Conservation (phyloP, 2,329 filamentous ascomycete species). For the Neonectria magnoliae region DNA sequence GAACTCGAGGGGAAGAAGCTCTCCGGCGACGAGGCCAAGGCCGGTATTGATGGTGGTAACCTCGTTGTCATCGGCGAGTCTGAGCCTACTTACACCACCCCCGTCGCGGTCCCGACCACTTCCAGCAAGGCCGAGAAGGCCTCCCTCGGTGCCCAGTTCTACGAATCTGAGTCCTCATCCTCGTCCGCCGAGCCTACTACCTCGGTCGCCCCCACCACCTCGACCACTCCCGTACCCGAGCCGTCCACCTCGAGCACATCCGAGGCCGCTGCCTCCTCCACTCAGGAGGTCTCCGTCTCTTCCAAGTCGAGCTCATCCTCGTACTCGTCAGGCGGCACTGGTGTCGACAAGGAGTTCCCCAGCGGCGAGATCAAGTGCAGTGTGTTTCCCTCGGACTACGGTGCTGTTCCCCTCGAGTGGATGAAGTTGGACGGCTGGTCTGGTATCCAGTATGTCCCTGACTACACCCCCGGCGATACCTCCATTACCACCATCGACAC, state of each 20-base stretch:
- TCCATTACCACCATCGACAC: constrained; percentile 73
- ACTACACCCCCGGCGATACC: constrained; percentile 57
- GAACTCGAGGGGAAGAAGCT: constrained; percentile 73
- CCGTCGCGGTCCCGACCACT: constrained; percentile 48
- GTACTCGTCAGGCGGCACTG: constrained; percentile 51
- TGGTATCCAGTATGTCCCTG: constrained; percentile 75
- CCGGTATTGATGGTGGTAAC: constrained; percentile 76
- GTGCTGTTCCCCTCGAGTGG: constrained; percentile 76
- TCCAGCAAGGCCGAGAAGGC: constrained; percentile 47
- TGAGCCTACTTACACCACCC: constrained; percentile 62
- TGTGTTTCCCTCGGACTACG: constrained; percentile 82
- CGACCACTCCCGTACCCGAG: constrained; percentile 13
- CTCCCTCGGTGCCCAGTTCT: constrained; percentile 59
- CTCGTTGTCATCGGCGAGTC: constrained; percentile 73
- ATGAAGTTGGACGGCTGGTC: constrained; percentile 79
- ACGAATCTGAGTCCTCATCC: constrained; percentile 56
- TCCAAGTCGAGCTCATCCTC: constrained; percentile 35
- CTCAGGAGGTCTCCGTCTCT: constrained; percentile 36
- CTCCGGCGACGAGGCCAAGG: constrained; percentile 70
- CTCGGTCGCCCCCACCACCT: constrained; percentile 18
- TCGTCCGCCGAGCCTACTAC: constrained; percentile 46
- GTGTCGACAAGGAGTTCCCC: constrained; percentile 76
- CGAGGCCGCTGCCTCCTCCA: constrained; percentile 30
- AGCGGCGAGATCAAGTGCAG: constrained; percentile 77
- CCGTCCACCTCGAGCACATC: constrained; percentile 24